Evolutionary conservation across 257 asterid genomes (phyloP).

Genomic region (Echites panduratus): DNA sequence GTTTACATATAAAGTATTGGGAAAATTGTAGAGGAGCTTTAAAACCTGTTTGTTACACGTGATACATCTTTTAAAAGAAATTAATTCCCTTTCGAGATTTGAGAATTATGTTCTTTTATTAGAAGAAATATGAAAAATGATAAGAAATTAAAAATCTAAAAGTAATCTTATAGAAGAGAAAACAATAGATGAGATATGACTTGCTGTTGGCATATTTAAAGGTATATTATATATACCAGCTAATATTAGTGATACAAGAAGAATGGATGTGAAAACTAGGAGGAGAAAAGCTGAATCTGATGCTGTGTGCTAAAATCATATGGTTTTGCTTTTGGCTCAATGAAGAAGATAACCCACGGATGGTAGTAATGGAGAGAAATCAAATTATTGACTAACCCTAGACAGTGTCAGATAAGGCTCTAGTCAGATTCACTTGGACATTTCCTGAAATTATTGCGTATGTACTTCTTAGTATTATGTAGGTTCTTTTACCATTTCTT

Average conservation of each 20-base stretch:
- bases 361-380: background rate
- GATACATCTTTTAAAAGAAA: background rate
- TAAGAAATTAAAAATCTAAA: background rate
- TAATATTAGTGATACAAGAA: background rate
- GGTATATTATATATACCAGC: background rate
- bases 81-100: background rate
- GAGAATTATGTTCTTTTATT: background rate
- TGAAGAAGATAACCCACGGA: background rate
- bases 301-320: no score
- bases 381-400: background rate
- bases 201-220: background rate
- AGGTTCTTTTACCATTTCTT: background rate
- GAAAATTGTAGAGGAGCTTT: background rate
- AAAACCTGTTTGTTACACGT: background rate
- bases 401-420: background rate
- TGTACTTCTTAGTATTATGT: background rate
- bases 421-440: background rate
- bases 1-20: background rate
- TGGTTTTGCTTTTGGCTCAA: background rate
- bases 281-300: background rate
- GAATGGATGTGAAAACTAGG: background rate
- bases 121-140: background rate
- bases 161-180: background rate
- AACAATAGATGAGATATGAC: background rate
- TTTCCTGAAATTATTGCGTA: background rate